These are phyloP conservation scores for Roridomyces roridus DNA, from an alignment of 768 basidiomycete species.

Conservation along the genomic window DNA sequence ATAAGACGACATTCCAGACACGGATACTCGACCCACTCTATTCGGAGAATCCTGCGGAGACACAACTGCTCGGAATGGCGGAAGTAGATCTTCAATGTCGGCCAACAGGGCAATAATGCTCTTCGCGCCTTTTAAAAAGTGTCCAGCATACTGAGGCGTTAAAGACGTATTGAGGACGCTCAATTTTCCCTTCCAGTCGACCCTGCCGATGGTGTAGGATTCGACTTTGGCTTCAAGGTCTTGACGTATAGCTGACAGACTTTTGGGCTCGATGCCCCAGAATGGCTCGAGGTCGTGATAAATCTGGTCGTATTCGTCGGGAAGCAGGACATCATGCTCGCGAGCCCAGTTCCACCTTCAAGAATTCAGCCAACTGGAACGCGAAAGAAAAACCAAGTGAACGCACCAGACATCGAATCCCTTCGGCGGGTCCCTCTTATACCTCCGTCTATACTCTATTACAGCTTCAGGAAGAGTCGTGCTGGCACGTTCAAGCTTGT, in stretches of 20 bases:
- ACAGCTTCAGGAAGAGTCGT: constrained; percentile 78
- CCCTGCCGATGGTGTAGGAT: constrained; percentile 50
- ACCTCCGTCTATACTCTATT: constrained; percentile 75
- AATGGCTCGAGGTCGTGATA: constrained; percentile 81
- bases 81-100: constrained; percentile 46
- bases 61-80: constrained; percentile 53
- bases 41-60: constrained; percentile 52
- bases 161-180: constrained; percentile 43
- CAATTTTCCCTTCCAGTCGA: constrained; percentile 29
- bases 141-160: constrained; percentile 39
- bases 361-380: neutral
- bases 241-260: constrained; percentile 41
- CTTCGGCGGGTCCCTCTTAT: constrained; percentile 78
- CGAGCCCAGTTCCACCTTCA: constrained; percentile 62
- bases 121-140: constrained; percentile 41
- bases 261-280: constrained; percentile 65
- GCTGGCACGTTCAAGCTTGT: constrained; percentile 71
- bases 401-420: constrained; percentile 89
- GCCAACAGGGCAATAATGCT: constrained; percentile 43
- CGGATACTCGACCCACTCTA: too few relatives aligned
- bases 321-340: constrained; percentile 74
- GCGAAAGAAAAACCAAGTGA: too few relatives aligned
- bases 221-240: constrained; percentile 45
- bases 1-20: neutral
- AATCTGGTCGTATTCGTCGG: constrained; percentile 87